Percentiles rank a stretch among this genome's conserved stretches.
Conservation (phyloP, 805 yeast species). For the Pichia thaimueangensis region DNA sequence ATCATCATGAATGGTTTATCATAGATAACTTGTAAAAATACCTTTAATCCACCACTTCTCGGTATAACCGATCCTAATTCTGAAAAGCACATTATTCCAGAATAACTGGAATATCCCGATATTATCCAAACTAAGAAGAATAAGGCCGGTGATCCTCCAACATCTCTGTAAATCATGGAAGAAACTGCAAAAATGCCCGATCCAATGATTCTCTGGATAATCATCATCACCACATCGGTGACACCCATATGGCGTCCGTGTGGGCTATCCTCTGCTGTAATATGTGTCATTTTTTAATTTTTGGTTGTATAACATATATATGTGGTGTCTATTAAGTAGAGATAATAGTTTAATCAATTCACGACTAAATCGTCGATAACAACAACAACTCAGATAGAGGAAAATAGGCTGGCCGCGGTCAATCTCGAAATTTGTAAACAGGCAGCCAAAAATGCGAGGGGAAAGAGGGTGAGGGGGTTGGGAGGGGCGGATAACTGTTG, state of each 20-base stretch:
- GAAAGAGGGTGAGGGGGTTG: too few relatives aligned
- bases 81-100: constrained; percentile 60
- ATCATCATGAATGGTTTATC: constrained; percentile 49
- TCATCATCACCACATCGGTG: constrained; percentile 56
- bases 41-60: constrained; percentile 70
- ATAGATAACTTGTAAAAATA: constrained; percentile 62
- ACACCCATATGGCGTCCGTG: constrained; percentile 73
- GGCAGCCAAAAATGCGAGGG: too few relatives aligned
- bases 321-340: too few relatives aligned
- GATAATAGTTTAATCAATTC: too few relatives aligned
- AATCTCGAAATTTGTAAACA: too few relatives aligned
- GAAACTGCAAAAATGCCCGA: constrained; percentile 76
- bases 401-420: too few relatives aligned
- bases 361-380: too few relatives aligned
- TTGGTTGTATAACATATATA: too few relatives aligned
- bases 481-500: too few relatives aligned
- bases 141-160: constrained; percentile 59
- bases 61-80: constrained; percentile 70
- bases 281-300: constrained; percentile 19
- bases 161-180: constrained; percentile 55
- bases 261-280: constrained; percentile 45
- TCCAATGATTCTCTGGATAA: constrained; percentile 66
- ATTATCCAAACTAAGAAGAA: constrained; percentile 59
- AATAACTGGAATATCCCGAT: constrained; percentile 55
- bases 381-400: too few relatives aligned